Conservation (phyloP, 2,329 filamentous ascomycete genomes). For the Fusarium nisikadoi region DNA sequence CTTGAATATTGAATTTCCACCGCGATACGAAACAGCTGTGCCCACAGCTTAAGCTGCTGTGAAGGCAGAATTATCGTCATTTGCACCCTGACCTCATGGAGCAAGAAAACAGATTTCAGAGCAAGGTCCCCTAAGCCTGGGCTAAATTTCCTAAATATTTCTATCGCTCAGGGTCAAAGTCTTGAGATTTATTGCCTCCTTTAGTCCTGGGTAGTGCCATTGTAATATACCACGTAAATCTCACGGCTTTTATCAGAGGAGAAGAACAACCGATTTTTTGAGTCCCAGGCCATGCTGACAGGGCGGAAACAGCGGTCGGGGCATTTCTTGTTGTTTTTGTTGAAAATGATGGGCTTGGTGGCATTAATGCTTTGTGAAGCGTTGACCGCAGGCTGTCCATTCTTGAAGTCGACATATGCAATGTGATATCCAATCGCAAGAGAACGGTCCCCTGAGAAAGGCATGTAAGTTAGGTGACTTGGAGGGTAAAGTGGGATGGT, state of each 20-base stretch:
- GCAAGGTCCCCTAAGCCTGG: too few relatives aligned
- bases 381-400: conserved; percentile 55
- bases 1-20: neutral
- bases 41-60: neutral
- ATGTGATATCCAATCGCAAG: conserved; percentile 60
- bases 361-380: conserved; percentile 57
- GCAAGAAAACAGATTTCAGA: too few relatives aligned
- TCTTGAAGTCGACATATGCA: conserved; percentile 53
- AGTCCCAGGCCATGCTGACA: conserved; percentile 65
- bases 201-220: neutral
- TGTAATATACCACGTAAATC: conserved; percentile 64
- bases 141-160: too few relatives aligned
- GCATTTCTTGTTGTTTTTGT: conserved; percentile 62
- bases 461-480: conserved; percentile 2
- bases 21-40: neutral
- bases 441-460: conserved; percentile 53
- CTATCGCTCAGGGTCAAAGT: too few relatives aligned
- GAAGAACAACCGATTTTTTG: conserved; percentile 67
- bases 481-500: neutral
- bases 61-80: too few relatives aligned
- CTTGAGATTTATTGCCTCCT: neutral
- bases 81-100: too few relatives aligned
- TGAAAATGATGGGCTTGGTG: conserved; percentile 64
- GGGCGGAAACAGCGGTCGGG: conserved; percentile 70
- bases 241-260: conserved; percentile 72